A percentile compares a stretch with the other conserved stretches of the same genome.
Conservation (phyloP, 176 grass and related monocot genomes). For the Carex littledalei region DNA sequence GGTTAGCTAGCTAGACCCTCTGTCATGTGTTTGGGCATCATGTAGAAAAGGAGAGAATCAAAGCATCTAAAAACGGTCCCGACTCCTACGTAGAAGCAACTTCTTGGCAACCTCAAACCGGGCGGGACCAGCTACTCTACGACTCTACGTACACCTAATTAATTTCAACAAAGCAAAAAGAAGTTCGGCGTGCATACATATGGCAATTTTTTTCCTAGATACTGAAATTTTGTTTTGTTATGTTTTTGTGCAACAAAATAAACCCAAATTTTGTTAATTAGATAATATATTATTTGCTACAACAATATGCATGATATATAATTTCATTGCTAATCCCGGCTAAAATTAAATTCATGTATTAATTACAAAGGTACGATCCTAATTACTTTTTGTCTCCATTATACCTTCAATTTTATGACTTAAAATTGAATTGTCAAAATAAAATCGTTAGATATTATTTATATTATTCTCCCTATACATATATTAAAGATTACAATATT, state of each 20-base stretch:
- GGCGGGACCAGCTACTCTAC: conserved; percentile 10
- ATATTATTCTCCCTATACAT: too few relatives aligned
- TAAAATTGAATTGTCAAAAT: too few relatives aligned
- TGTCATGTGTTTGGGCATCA: not conserved
- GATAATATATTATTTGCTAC: too few relatives aligned
- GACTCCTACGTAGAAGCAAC: conserved; percentile 1
- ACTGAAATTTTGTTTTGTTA: not conserved
- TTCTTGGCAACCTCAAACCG: conserved; percentile 18
- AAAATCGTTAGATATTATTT: too few relatives aligned
- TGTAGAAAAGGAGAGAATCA: not conserved
- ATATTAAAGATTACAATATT: too few relatives aligned
- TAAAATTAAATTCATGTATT: too few relatives aligned
- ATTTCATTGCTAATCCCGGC: too few relatives aligned
- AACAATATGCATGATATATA: too few relatives aligned
- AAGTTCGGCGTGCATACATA: conserved; percentile 9
- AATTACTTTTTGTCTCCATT: too few relatives aligned
- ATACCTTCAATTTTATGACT: too few relatives aligned
- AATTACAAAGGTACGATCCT: too few relatives aligned
- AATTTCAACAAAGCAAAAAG: conserved; percentile 17
- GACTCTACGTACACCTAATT: not conserved
- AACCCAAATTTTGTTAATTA: too few relatives aligned
- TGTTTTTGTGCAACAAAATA: not conserved
- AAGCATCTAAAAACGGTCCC: conserved; percentile 16
- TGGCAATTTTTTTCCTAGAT: not conserved
- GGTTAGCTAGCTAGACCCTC: not conserved